Conservation (phyloP, 306 rosid species). For the Elaeagnus macrophylla region DNA sequence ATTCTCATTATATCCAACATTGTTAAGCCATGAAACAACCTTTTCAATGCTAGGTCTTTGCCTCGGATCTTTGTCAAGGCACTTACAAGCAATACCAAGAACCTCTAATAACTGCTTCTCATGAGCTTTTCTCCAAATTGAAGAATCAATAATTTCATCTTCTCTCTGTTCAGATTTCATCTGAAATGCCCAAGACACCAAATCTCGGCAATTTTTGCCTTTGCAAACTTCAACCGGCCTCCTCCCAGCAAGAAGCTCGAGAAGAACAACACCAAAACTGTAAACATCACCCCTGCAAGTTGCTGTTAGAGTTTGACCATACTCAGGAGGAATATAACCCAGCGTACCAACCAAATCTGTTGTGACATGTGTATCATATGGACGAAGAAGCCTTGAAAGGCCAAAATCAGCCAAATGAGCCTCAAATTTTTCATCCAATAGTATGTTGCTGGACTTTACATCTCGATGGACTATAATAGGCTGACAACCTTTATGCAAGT, state of each 20-base stretch:
- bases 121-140: slow-evolving; percentile 47
- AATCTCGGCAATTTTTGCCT: slow-evolving; percentile 58
- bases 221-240: slow-evolving; percentile 71
- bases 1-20: slow-evolving; percentile 31
- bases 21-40: slow-evolving; percentile 62
- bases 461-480: slow-evolving; percentile 73
- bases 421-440: slow-evolving; percentile 51
- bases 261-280: slow-evolving; percentile 78
- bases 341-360: slow-evolving; percentile 71
- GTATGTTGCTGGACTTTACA: slow-evolving; percentile 73
- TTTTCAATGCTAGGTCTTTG: slow-evolving; percentile 58
- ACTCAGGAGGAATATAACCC: slow-evolving; percentile 81
- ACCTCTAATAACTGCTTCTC: slow-evolving; percentile 58
- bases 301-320: slow-evolving; percentile 61
- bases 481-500: slow-evolving; percentile 66
- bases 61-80: slow-evolving; percentile 62
- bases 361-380: slow-evolving; percentile 69
- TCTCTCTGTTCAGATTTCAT: slow-evolving; percentile 56
- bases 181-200: slow-evolving; percentile 64
- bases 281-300: slow-evolving; percentile 71
- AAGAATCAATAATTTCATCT: slow-evolving; percentile 49
- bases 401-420: slow-evolving; percentile 83
- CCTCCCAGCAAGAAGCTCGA: slow-evolving; percentile 61
- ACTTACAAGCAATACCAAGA: slow-evolving; percentile 58
- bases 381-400: slow-evolving; percentile 60